Base-by-base conservation (phyloP, 2,329 filamentous ascomycete species). In the Helminthosporium solani region DNA sequence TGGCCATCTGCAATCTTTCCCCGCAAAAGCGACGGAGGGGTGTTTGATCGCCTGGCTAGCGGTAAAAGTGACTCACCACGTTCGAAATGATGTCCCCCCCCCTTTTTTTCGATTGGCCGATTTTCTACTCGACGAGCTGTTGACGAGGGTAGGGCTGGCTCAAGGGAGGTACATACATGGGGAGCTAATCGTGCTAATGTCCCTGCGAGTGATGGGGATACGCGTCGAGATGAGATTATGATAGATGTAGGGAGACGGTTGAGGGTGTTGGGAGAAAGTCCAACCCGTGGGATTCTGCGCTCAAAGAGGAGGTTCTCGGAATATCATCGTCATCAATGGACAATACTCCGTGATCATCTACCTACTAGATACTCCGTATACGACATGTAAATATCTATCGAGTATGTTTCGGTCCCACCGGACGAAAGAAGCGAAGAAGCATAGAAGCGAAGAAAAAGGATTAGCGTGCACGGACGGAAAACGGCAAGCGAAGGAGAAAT, bases 211-310 rank as follows among this genome's bases (percentile, higher is more conserved):
- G 46, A 53, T 53, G 42, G 41, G 56, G 58, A 58, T 60, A 46
- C 56, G 54, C 52, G 58, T 60, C 23, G 47, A 42, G 33, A 38
- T 40, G 47, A 60, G 42, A 60, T 61, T 60, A 57, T n/a, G n/a
- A n/a, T n/a, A n/a, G n/a, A n/a, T n/a, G n/a, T n/a, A n/a, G 56
- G 53, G 55, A 56, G 52, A 50, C 37, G 28, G 33, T 45, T 47
- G 48, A n/a, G n/a, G n/a, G n/a, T n/a, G n/a, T n/a, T n/a, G n/a
- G n/a, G n/a, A n/a, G n/a, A n/a, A n/a, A n/a, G n/a, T n/a, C n/a
- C n/a, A n/a, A n/a, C n/a, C n/a, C n/a, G n/a, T n/a, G n/a, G n/a
- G n/a, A n/a, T n/a, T n/a, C n/a, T n/a, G n/a, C n/a, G n/a, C n/a
- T n/a, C n/a, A n/a, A n/a, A n/a, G n/a, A n/a, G n/a, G n/a, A n/a